Evolutionary conservation across 371 early-diverging fungal species (phyloP).

Genomic region (Lichtheimia corymbifera): DNA sequence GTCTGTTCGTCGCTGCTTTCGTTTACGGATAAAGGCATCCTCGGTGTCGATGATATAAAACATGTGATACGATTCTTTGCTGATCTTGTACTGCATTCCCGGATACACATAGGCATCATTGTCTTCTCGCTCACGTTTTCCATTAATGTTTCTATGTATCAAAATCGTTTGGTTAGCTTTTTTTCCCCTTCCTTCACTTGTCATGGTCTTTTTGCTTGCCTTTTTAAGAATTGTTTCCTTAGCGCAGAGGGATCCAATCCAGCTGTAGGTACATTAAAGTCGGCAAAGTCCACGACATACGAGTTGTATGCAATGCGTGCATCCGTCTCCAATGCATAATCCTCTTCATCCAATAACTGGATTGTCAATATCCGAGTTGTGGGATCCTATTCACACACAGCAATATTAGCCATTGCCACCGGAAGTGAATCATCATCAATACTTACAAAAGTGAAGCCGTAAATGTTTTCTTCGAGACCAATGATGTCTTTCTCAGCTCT

Average conservation of each 20-base stretch:
- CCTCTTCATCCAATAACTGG: conserved; percentile 79
- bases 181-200: neutral
- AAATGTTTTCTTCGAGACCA: conserved; percentile 71
- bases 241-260: conserved; percentile 50
- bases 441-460: conserved; percentile 78
- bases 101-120: conserved; percentile 30
- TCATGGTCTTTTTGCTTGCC: conserved; percentile 25
- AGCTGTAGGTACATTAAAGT: conserved; percentile 64
- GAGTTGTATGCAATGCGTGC: conserved; percentile 86
- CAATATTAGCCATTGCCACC: neutral
- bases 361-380: conserved; percentile 66
- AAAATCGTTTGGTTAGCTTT: neutral
- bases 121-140: conserved; percentile 22
- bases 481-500: conserved; percentile 67
- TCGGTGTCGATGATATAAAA: conserved; percentile 52
- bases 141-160: conserved; percentile 14
- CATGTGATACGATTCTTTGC: conserved; percentile 49
- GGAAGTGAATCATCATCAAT: neutral
- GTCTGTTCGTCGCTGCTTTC: neutral
- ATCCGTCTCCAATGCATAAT: conserved; percentile 43
- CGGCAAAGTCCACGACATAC: conserved; percentile 85
- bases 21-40: conserved; percentile 37
- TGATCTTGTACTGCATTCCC: conserved; percentile 50
- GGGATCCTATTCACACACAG: conserved; percentile 33
- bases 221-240: conserved; percentile 63